Percentiles rank a stretch among this genome's conserved stretches.
Conservation (phyloP, 1,139 yeast species). For the Starmera stellimalicola region DNA sequence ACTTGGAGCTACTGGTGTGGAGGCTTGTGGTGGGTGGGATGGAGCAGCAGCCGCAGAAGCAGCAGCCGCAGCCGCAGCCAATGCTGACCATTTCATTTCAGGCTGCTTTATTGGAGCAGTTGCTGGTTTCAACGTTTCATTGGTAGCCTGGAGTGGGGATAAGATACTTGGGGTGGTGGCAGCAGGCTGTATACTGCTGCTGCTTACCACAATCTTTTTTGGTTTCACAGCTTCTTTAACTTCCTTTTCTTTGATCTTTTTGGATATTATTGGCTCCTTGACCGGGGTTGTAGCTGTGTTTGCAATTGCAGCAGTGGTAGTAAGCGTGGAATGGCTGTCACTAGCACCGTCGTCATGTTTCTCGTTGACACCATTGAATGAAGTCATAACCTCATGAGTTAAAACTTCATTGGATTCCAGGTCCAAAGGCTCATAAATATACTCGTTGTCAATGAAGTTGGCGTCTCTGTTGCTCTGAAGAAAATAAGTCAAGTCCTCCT, state of each 20-base stretch:
- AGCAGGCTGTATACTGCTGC: too few relatives aligned
- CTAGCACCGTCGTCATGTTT: conserved; percentile 14
- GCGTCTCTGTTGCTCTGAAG: conserved; percentile 65
- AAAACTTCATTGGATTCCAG: conserved; percentile 46
- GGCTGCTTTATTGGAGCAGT: conserved; percentile 55
- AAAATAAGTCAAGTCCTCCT: conserved; percentile 65
- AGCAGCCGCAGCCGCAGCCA: conserved; percentile 37
- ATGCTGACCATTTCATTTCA: conserved; percentile 64
- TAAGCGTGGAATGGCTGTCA: conserved; percentile 2
- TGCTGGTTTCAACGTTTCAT: conserved; percentile 54
- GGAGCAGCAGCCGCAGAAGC: background rate
- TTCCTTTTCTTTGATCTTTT: too few relatives aligned
- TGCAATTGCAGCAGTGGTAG: conserved; percentile 1
- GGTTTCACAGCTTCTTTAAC: too few relatives aligned
- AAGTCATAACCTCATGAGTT: conserved; percentile 35
- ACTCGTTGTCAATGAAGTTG: conserved; percentile 69
- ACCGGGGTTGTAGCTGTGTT: conserved; percentile 4
- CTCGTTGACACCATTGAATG: conserved; percentile 26
- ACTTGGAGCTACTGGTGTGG: background rate
- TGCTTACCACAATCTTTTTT: conserved; percentile 4
- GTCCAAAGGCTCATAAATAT: conserved; percentile 60
- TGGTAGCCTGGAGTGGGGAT: conserved; percentile 9
- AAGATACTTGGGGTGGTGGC: conserved; percentile 1
- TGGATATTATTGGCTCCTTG: conserved; percentile 3
- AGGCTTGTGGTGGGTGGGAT: background rate